Base-by-base conservation (phyloP, 2,329 filamentous ascomycete species). In the Trichoderma simmonsii region DNA sequence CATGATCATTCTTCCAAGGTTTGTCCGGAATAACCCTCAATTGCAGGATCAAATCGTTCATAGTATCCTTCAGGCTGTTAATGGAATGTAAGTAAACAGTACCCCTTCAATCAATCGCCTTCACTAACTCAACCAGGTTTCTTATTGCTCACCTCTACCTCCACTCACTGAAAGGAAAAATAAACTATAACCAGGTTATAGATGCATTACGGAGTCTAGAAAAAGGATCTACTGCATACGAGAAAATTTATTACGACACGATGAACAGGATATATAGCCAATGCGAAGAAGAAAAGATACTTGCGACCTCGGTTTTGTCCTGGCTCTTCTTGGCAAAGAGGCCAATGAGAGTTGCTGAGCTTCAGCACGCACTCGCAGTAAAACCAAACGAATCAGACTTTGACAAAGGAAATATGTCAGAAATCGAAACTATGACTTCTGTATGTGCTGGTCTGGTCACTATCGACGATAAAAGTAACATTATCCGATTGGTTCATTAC, bases 301-400 rank as follows among this genome's bases (percentile, higher is more conserved):
- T 48, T 1, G 43, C 43, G 12, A 21, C 0, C 0, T 48, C 43
- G n/a, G 4, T 48, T 6, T 0, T 48, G 4, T 48, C 43, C 4
- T 48, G 43, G 43, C 18, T 48, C 1, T 6, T 1, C 43, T 48
- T 48, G 0, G 18, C 43, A 6, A 21, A 21, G 43, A 21, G 43
- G 9, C 43, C 43, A 48, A n/a, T 48, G 8, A 48, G 18, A 11
- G n/a, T 48, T 11, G 0, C 4, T 48, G 43, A 51, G 9, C 43
- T 51, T 21, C 43, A 3, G 9, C n/a, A 51, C 2, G 43, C n/a
- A 0, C n/a, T 51, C 1, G n/a, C 1, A 0, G 43, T 48, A 0
- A 1, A 21, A 0, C 18, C 8, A 2, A 2, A 1, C 1, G 3
- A 21, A 1, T 9, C 43, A 2, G 0, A 1, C 2, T 48, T 51